phyloP scores from a whole-genome alignment of 805 yeast species.

The Cyberlindnera mississippiensis region DNA sequence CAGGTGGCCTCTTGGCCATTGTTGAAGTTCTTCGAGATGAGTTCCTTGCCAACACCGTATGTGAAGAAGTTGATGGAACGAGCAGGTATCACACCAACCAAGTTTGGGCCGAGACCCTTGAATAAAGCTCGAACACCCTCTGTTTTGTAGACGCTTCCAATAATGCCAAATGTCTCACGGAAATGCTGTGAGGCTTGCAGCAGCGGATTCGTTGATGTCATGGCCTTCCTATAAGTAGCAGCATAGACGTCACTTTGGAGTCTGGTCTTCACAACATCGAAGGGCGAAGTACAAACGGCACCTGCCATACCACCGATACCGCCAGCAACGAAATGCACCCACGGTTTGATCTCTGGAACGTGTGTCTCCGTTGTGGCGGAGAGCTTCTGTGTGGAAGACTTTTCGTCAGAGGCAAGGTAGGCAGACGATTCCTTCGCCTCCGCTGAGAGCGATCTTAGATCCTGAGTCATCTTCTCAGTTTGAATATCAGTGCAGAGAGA shows the following conservation, averaged over 20 bases:
- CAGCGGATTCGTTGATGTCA: constrained; percentile 31
- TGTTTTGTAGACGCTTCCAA: constrained; percentile 57
- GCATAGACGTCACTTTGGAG: constrained; percentile 84
- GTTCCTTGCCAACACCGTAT: constrained; percentile 87
- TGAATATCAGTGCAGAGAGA: no score
- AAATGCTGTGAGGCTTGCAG: constrained; percentile 65
- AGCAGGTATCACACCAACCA: constrained; percentile 98
- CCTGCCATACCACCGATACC: constrained; percentile 98
- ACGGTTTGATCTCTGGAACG: constrained; percentile 34
- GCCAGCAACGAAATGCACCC: constrained; percentile 88
- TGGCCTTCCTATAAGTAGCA: constrained; percentile 41
- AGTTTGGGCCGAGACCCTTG: constrained; percentile 93
- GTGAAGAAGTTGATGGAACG: constrained; percentile 95
- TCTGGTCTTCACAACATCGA: constrained; percentile 94
- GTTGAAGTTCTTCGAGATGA: constrained; percentile 62
- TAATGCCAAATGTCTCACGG: constrained; percentile 72
- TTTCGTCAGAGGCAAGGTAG: constrained; percentile 69
- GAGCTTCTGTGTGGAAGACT: constrained; percentile 48
- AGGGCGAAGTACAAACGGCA: constrained; percentile 88
- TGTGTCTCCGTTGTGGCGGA: constrained; percentile 24
- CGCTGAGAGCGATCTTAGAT: constrained; percentile 31
- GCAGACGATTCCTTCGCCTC: constrained; percentile 61
- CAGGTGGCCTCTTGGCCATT: constrained; percentile 76
- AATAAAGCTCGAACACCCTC: constrained; percentile 89
- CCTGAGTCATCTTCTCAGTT: constrained; percentile 10